Base-by-base conservation (phyloP, 371 early-diverging fungal genomes). In the Nematocida minor region DNA sequence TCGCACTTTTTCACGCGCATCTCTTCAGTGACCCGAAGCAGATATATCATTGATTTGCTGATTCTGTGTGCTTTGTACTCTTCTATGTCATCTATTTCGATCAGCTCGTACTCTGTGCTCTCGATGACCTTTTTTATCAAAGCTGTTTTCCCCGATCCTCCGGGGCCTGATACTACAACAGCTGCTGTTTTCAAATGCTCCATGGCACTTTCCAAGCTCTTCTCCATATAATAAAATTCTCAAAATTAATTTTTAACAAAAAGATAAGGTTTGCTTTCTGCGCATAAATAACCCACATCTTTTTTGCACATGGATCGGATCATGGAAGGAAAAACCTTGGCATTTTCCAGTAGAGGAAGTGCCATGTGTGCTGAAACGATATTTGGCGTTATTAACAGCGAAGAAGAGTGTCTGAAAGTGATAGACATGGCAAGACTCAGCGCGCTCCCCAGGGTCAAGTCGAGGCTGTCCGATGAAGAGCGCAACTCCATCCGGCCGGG, bases 401-500 rank as follows among this genome's bases (percentile, higher is more conserved):
- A 81, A 32, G 70, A 70, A 54, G 81, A 81, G 32, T 70, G 79
- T 62, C 34, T 64, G 25, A 62, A 79, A 18, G 55, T 81, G 34
- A 81, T 81, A 38, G 69, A 79, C 55, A 46, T 81, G 68, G 64
- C 63, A 4, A 48, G 85, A 22, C 25, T 85, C 6, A 74, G 81
- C 16, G 55, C 69, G 20, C 20, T 85, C 14, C 51, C 48, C 20
- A 66, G 77, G 41, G 55, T 78, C 22, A 68, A 51, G 47, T 60
- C 77, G 54, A 41, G 85, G 47, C 66, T 85, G 18, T 67, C 64
- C 0, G 31, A 55, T 2, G 81, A 74, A 40, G 82, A 83, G 31
- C 69, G 84, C 38, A 67, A 80, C 18, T 55, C 18, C 7, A 82
- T 85, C 48, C 6, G 69, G 31, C 79, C 74, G 22, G 85, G 85